These are phyloP conservation scores for Ramaria rubella DNA, from an alignment of 768 basidiomycete species.

Conservation along the genomic window DNA sequence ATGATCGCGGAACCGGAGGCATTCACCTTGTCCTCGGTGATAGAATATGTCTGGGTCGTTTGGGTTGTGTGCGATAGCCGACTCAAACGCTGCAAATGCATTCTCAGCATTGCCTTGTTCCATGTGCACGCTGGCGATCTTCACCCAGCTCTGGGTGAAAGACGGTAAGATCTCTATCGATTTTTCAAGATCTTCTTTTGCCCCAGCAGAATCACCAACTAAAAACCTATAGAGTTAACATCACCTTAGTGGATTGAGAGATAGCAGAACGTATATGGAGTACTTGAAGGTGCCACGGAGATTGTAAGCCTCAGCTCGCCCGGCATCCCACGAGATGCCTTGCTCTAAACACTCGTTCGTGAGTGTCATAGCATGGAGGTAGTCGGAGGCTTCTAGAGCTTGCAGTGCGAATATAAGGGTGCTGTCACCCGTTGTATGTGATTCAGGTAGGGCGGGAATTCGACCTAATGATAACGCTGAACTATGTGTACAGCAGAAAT, in stretches of 20 bases:
- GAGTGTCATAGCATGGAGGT: constrained; percentile 69
- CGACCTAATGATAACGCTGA: constrained; percentile 37
- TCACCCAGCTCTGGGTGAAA: constrained; percentile 87
- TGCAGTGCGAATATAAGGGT: constrained; percentile 75
- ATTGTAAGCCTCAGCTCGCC: constrained; percentile 85
- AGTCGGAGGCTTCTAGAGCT: constrained; percentile 81
- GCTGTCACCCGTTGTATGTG: constrained; percentile 71
- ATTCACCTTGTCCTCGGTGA: constrained; percentile 89
- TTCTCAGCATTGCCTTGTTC: constrained; percentile 77
- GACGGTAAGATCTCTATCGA: constrained; percentile 60
- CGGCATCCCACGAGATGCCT: constrained; percentile 67
- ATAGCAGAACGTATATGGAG: constrained; percentile 7
- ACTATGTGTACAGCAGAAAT: not conserved
- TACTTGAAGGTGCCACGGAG: constrained; percentile 94
- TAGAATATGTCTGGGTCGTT: constrained; percentile 96
- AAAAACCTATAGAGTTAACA: constrained; percentile 58
- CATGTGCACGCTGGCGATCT: constrained; percentile 97
- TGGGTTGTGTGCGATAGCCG: constrained; percentile 75
- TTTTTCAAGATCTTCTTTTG: constrained; percentile 76
- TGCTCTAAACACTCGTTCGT: constrained; percentile 84
- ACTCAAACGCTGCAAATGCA: constrained; percentile 88
- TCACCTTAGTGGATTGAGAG: not conserved
- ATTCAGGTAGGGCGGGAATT: constrained; percentile 65
- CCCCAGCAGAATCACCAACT: constrained; percentile 72
- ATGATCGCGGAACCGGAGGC: not conserved